Evolutionary conservation across 805 yeast genomes (phyloP).

Genomic region (Priceomyces castillae): DNA sequence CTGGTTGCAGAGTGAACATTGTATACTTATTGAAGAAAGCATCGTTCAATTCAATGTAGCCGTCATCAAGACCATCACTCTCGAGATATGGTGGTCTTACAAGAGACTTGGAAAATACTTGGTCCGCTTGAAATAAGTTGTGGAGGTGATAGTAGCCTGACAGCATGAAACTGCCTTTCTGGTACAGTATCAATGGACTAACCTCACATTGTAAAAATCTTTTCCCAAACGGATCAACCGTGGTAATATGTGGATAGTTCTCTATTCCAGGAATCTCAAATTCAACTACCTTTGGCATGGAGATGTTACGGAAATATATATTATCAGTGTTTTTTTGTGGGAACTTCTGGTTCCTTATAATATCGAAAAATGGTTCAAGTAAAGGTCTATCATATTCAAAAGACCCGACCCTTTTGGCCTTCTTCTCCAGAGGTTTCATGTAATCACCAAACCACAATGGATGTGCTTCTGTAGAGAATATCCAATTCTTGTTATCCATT

Average conservation of each 20-base stretch:
- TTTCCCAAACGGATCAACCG: conserved; percentile 15
- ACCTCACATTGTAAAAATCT: conserved; percentile 30
- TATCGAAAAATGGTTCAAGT: conserved; percentile 2
- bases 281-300: conserved; percentile 11
- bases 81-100: conserved; percentile 39
- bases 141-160: conserved; percentile 41
- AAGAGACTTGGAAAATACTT: conserved; percentile 37
- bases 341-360: background rate
- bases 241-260: conserved; percentile 7
- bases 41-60: conserved; percentile 28
- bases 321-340: background rate
- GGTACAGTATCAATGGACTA: conserved; percentile 18
- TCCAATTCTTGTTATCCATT: conserved; percentile 45
- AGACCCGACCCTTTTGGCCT: background rate
- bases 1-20: conserved; percentile 13
- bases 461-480: conserved; percentile 88
- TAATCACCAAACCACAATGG: conserved; percentile 67
- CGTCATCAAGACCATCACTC: conserved; percentile 19
- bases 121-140: conserved; percentile 46
- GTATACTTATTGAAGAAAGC: conserved; percentile 28
- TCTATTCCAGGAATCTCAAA: conserved; percentile 12
- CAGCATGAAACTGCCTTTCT: conserved; percentile 17
- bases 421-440: background rate
- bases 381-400: background rate
- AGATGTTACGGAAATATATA: conserved; percentile 13